Evolutionary conservation across 1,284 basidiomycete genomes (phyloP).

Genomic region (Papiliotrema fonsecae): DNA sequence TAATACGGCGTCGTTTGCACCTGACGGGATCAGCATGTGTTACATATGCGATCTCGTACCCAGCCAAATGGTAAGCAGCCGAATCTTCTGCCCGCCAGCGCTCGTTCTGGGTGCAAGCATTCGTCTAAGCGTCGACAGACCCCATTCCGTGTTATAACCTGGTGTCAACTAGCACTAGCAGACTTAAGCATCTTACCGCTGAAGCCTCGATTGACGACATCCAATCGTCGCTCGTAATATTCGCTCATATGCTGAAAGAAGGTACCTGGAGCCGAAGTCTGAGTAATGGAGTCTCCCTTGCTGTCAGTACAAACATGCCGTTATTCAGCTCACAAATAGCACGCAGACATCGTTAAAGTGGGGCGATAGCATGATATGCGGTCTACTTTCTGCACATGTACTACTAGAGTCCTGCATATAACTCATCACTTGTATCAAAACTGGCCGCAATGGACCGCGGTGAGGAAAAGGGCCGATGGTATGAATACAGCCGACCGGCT

Average conservation of each 20-base stretch:
- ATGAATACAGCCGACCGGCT: no score
- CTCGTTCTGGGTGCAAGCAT: constrained; percentile 57
- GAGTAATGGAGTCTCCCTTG: constrained; percentile 48
- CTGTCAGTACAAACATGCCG: no score
- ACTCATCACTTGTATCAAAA: no score
- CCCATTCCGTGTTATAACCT: constrained; percentile 78
- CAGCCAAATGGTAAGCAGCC: constrained; percentile 77
- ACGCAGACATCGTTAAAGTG: no score
- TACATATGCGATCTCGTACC: constrained; percentile 50
- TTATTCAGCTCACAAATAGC: no score
- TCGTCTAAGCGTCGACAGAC: constrained; percentile 64
- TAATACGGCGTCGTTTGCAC: constrained; percentile 71
- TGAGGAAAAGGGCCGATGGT: no score
- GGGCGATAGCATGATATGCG: no score
- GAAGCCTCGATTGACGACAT: constrained; percentile 73
- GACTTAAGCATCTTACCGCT: constrained; percentile 27
- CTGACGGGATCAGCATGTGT: constrained; percentile 16
- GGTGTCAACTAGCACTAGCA: neutral
- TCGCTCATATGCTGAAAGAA: constrained; percentile 45
- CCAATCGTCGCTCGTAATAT: constrained; percentile 69
- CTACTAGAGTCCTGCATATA: no score
- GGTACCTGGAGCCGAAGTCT: constrained; percentile 38
- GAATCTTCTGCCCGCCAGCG: constrained; percentile 56
- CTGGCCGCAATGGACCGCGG: no score
- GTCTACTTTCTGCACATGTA: no score